Evolutionary conservation across 345 rosid species (phyloP).

Genomic region (Acer saccharum): DNA sequence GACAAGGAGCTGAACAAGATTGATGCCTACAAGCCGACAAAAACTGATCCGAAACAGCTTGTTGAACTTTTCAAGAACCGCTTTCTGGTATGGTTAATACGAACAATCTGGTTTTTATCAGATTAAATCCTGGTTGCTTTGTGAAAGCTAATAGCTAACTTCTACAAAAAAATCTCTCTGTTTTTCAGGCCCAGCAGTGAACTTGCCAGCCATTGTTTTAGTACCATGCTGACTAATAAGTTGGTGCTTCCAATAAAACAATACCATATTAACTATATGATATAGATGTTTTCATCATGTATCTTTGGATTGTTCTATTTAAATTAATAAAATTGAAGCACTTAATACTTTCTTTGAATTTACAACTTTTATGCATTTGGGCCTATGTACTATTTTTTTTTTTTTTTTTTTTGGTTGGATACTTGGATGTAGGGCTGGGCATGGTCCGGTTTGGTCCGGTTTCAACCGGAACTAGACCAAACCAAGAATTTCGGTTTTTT

Average conservation of each 20-base stretch:
- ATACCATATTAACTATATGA: no score
- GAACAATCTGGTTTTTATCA: neutral
- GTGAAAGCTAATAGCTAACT: neutral
- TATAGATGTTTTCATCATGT: no score
- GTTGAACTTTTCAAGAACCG: slow-evolving; percentile 47
- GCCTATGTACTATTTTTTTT: no score
- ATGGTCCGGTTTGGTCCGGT: no score
- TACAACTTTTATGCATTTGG: no score
- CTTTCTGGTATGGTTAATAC: slow-evolving; percentile 39
- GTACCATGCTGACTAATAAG: neutral
- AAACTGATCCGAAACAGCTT: slow-evolving; percentile 50
- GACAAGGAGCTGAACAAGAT: slow-evolving; percentile 73
- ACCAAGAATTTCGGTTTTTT: no score
- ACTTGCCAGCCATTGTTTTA: neutral
- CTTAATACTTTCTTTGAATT: no score
- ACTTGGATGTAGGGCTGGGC: no score
- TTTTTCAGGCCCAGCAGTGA: slow-evolving; percentile 23
- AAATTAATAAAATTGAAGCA: no score
- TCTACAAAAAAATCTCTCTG: neutral
- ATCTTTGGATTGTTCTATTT: no score
- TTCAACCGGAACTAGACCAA: no score
- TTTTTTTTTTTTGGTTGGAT: no score
- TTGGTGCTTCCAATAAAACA: neutral
- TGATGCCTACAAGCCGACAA: slow-evolving; percentile 71
- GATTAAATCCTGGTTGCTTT: neutral